Evolutionary conservation across 495 filamentous ascomycete genomes (phyloP).

Genomic region (Aspergillus mulundensis): DNA sequence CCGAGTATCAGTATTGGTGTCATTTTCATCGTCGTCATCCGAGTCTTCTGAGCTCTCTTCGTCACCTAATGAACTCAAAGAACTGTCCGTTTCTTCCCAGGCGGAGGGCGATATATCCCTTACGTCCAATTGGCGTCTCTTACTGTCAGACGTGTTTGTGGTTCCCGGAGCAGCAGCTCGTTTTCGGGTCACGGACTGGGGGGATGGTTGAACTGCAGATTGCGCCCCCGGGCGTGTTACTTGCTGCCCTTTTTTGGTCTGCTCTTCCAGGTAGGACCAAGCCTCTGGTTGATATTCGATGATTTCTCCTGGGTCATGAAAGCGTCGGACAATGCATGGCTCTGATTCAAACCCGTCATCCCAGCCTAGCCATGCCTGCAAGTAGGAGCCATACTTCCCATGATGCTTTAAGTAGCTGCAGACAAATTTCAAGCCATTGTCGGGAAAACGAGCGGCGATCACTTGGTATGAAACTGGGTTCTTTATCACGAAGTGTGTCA

Average conservation of each 20-base stretch:
- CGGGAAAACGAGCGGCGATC: slow-evolving; percentile 1
- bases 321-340: slow-evolving; percentile 1
- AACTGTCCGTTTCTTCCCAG: neutral
- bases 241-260: neutral
- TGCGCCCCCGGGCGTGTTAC: neutral
- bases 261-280: too few relatives aligned
- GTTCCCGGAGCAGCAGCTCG: neutral
- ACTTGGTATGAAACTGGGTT: slow-evolving; percentile 3
- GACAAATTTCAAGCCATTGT: slow-evolving; percentile 15
- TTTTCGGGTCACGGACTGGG: neutral
- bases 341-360: neutral
- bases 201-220: neutral
- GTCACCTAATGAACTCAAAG: neutral
- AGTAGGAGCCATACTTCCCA: neutral
- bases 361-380: slow-evolving; percentile 2
- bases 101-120: neutral
- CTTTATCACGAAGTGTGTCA: slow-evolving; percentile 5
- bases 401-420: slow-evolving; percentile 1
- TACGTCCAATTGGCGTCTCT: neutral
- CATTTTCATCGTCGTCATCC: neutral
- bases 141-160: neutral
- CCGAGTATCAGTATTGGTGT: neutral
- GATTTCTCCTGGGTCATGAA: neutral
- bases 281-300: slow-evolving; percentile 4
- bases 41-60: neutral